Base-by-base conservation (phyloP, 2,329 filamentous ascomycete genomes). In the Pyrenochaeta sp. region DNA sequence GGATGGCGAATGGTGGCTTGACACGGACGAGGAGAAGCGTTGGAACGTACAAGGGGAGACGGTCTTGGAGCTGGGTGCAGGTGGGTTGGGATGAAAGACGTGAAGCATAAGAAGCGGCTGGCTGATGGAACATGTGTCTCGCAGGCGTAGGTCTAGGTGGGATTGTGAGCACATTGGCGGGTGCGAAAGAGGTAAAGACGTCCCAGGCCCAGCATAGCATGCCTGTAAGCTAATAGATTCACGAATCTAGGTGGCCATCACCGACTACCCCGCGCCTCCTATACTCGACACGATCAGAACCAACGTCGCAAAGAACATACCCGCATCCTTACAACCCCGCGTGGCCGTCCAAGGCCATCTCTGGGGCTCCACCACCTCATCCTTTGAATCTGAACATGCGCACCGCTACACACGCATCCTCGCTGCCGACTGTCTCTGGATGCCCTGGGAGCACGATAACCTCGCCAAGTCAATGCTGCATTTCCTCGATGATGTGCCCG, bases 381-480 rank as follows among this genome's bases (percentile, higher is more conserved):
- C 72, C 27, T 81, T 86, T 48, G 77, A 81, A 12, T 25, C 44
- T 6, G 50, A 65, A 1, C 63, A 79, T 50, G 76, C 76, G 12
- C 77, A 77, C 8, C 56, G 64, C 1, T 91, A 88, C 69, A 86
- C 86, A 45, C 84, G 88, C 56, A 80, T 92, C 40, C 77, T 91
- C n/a, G 87, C 87, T 0, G 88, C 88, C 61, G 90, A 92, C 76
- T 91, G 90, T 69, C 82, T 91, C 55, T 92, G 90, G 90, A 91
- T 92, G 88, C 85, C 86, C 1, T 84, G 84, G 80, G 85, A 92
- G 79, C 90, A 92, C 75, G 82, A 77, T n/a, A 90, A 88, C 73
- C 81, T 92, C 27, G 83, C 83, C 46, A 75, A 72, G 42, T 90
- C 88, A 25, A 86, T 91, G 70, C 75, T 82, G 5, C 86, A 87